A percentile compares a stretch with the other conserved stretches of the same genome.
Conservation (phyloP, 2,329 filamentous ascomycete species). For the Calonectria hawksworthii region DNA sequence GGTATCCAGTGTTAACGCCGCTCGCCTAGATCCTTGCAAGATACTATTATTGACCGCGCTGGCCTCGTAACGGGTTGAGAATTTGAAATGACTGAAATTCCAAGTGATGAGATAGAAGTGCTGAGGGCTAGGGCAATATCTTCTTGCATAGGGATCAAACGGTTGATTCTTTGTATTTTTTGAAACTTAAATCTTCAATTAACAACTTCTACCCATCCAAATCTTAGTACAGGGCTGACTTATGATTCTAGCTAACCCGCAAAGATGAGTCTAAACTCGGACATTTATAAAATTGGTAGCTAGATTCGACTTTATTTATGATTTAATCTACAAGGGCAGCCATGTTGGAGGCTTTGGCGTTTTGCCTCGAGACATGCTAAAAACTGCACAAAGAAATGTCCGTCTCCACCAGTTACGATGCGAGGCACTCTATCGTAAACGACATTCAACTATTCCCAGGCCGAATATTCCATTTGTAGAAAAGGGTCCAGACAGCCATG, state of each 20-base stretch:
- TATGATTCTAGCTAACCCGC: neutral
- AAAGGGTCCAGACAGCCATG: neutral
- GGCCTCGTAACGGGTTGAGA: neutral
- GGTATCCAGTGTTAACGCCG: neutral
- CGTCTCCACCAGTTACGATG: neutral
- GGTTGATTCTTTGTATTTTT: neutral
- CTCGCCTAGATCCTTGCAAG: neutral
- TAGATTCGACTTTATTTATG: neutral
- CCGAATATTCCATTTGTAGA: neutral
- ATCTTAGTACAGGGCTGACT: neutral
- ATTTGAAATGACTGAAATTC: neutral
- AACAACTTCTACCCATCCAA: neutral
- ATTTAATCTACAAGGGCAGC: neutral
- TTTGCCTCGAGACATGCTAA: neutral
- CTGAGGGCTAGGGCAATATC: neutral
- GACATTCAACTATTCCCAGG: neutral
- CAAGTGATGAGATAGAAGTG: accelerated
- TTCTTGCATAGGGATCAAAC: neutral
- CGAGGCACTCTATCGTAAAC: neutral
- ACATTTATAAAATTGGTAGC: neutral
- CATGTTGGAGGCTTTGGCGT: neutral
- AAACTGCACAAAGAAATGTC: neutral
- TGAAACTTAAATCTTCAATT: neutral
- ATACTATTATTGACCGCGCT: neutral
- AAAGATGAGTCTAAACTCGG: neutral